Evolutionary conservation across 345 rosid genomes (phyloP), one percentile per base, ranked within the genome.

Genomic region (Nephelium lappaceum): DNA sequence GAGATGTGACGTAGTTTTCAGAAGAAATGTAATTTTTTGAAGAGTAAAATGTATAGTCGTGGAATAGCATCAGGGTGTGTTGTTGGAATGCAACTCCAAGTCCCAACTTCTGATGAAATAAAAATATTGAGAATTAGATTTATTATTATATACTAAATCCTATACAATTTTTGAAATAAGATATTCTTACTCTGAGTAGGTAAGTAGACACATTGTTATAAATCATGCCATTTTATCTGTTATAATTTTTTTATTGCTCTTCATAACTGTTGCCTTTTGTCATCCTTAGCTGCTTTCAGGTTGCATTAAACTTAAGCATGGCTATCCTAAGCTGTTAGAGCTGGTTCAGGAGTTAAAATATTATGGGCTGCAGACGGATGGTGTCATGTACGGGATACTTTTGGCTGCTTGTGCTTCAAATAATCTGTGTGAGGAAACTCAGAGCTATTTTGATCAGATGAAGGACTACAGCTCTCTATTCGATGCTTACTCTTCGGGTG

Each of bases 401-500:
- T n/a, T n/a, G n/a, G n/a, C n/a, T n/a, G n/a, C n/a, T n/a, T n/a
- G n/a, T n/a, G n/a, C n/a, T n/a, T n/a, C n/a, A n/a, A n/a, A n/a
- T n/a, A n/a, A n/a, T n/a, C n/a, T n/a, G n/a, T n/a, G n/a, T n/a
- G n/a, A n/a, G n/a, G n/a, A n/a, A n/a, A n/a, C n/a, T n/a, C n/a
- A n/a, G n/a, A n/a, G n/a, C n/a, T n/a, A n/a, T n/a, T n/a, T n/a
- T n/a, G n/a, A n/a, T n/a, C n/a, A n/a, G n/a, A n/a, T n/a, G n/a
- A n/a, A n/a, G n/a, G n/a, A n/a, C 78, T 93, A 91, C 83, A 90
- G 98, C 83, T 88, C 96, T 78, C 89, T 95, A 71, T 89, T 95
- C 72, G 92, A 95, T 88, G 92, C 99, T 75, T 93, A 91, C 78
- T 85, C 99, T 65, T 85, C 84, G 58, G 83, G 73, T 72, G 98